phyloP scores from a whole-genome alignment of 169 alveolate species.

The Eimeria sp. region DNA sequence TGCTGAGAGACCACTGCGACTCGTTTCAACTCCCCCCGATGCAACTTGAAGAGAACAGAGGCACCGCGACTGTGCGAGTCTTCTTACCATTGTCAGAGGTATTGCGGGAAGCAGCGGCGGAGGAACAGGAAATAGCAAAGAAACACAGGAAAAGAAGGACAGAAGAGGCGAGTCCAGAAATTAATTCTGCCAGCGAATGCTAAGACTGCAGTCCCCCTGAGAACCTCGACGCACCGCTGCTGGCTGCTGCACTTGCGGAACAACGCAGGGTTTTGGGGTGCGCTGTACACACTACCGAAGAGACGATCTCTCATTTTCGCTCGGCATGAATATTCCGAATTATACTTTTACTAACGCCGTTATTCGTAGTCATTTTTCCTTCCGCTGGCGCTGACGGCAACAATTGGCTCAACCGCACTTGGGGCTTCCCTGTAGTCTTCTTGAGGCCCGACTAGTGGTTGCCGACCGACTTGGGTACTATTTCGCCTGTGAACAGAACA shows the following conservation, averaged over 20 bases:
- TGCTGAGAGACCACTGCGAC: not conserved
- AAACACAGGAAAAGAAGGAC: not conserved
- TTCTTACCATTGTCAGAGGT: not conserved
- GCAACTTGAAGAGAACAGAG: not conserved
- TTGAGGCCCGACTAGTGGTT: not conserved
- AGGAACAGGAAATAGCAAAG: not conserved
- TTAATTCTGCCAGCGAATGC: not conserved
- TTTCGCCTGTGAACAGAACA: no score
- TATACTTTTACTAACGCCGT: not conserved
- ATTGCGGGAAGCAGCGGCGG: not conserved
- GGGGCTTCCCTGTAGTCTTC: not conserved
- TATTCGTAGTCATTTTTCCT: not conserved
- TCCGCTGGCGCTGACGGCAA: not conserved
- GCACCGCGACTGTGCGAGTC: not conserved
- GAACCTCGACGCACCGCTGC: constrained; percentile 1
- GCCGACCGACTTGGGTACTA: no score
- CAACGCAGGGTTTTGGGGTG: not conserved
- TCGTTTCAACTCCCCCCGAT: constrained; percentile 6
- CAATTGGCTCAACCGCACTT: not conserved
- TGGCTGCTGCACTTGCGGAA: not conserved
- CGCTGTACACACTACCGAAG: not conserved
- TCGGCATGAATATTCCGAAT: not conserved
- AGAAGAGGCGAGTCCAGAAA: not conserved
- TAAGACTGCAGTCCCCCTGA: not conserved
- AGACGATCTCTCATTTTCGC: not conserved